Conservation (phyloP, 2,329 filamentous ascomycete species). For the Septoria linicola region DNA sequence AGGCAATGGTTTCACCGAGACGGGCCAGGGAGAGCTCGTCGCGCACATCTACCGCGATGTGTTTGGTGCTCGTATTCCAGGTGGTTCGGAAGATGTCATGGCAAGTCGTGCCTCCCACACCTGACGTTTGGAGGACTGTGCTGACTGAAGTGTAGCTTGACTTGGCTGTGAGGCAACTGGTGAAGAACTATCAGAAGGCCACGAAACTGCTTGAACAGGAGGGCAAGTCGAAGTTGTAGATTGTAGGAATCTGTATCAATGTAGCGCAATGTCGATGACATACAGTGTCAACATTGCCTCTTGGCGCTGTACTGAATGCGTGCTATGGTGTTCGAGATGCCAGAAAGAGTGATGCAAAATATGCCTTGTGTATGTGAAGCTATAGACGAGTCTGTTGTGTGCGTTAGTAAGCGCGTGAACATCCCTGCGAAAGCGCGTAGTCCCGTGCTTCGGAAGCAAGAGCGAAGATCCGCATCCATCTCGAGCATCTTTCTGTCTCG, state of each 20-base stretch:
- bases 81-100: constrained; percentile 70
- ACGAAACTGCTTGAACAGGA: constrained; percentile 51
- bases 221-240: constrained; percentile 45
- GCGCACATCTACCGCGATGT: constrained; percentile 55
- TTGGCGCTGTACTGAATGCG: too few species aligned
- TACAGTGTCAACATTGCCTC: too few species aligned
- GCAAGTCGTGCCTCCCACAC: background rate
- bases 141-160: constrained; percentile 47
- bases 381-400: too few species aligned
- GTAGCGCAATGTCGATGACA: background rate
- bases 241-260: background rate
- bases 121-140: background rate
- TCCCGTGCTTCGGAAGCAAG: too few species aligned
- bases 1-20: constrained; percentile 68
- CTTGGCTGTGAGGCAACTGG: constrained; percentile 64
- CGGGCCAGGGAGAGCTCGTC: constrained; percentile 66
- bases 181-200: constrained; percentile 65
- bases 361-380: too few species aligned
- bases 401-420: too few species aligned
- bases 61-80: constrained; percentile 36
- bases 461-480: constrained; percentile 10
- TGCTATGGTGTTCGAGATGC: too few species aligned
- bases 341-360: too few species aligned
- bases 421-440: too few species aligned
- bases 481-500: constrained; percentile 3